phyloP scores from a whole-genome alignment of 2,329 filamentous ascomycete species.

The Calonectria pauciramosa region DNA sequence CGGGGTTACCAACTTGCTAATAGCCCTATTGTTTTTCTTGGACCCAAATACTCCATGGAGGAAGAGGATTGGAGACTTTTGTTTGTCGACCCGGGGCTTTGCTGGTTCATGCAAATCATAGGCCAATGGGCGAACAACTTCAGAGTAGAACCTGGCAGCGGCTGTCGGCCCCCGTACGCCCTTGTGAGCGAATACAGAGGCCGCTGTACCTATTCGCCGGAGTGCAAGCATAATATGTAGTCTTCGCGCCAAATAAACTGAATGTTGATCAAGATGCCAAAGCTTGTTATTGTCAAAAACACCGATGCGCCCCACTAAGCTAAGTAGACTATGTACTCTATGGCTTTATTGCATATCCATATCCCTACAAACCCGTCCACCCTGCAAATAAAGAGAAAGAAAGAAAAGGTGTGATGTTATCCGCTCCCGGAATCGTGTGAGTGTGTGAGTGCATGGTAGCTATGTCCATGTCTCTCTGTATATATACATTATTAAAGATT shows the following conservation, averaged over 20 bases:
- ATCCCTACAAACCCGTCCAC: background rate
- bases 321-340: background rate
- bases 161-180: background rate
- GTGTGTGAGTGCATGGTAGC: background rate
- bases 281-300: background rate
- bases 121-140: slow-evolving; percentile 58
- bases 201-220: slow-evolving; percentile 25
- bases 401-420: background rate
- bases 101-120: slow-evolving; percentile 77
- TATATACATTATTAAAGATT: slow-evolving; percentile 1
- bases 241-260: slow-evolving; percentile 17
- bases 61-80: slow-evolving; percentile 80
- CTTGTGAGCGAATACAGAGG: slow-evolving; percentile 12
- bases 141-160: slow-evolving; percentile 37
- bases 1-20: slow-evolving; percentile 82
- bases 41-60: slow-evolving; percentile 95
- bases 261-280: slow-evolving; percentile 32
- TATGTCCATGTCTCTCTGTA: background rate
- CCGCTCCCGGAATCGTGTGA: background rate
- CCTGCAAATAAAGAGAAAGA: background rate
- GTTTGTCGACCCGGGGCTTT: slow-evolving; percentile 53
- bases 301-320: slow-evolving; percentile 4
- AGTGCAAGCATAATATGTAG: slow-evolving; percentile 38
- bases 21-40: slow-evolving; percentile 93
- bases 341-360: slow-evolving; percentile 21